These are phyloP conservation scores for Conidiobolus coronatus DNA, from an alignment of 371 early-diverging fungal genomes.

Conservation along the genomic window DNA sequence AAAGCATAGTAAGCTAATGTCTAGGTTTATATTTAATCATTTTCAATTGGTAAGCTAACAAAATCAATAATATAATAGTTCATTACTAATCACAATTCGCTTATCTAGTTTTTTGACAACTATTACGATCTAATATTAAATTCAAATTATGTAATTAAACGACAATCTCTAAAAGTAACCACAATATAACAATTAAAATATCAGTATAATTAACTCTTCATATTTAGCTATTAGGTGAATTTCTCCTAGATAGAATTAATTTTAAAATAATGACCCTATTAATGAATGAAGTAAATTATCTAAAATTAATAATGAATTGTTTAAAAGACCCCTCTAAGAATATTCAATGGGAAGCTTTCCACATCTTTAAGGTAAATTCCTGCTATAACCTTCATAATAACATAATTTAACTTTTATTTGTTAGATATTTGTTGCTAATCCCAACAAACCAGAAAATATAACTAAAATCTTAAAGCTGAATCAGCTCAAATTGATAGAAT, in stretches of 20 bases:
- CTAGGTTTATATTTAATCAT: too few species aligned
- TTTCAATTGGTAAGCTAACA: too few species aligned
- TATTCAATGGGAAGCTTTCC: slow-evolving; percentile 97
- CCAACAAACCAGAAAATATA: slow-evolving; percentile 81
- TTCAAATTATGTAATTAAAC: slow-evolving; percentile 87
- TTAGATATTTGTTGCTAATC: slow-evolving; percentile 94
- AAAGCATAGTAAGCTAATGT: too few species aligned
- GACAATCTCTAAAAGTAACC: slow-evolving; percentile 85
- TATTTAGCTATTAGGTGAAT: slow-evolving; percentile 78
- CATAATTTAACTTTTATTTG: neutral
- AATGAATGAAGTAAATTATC: slow-evolving; percentile 74
- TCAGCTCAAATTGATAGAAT: slow-evolving; percentile 67
- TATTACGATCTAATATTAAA: slow-evolving; percentile 70
- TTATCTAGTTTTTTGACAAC: slow-evolving; percentile 56
- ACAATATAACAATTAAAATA: neutral
- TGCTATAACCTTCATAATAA: neutral
- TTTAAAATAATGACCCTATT: slow-evolving; percentile 86
- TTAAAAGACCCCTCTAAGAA: slow-evolving; percentile 82
- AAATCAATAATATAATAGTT: too few species aligned
- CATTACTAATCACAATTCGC: too few species aligned
- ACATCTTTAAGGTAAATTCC: slow-evolving; percentile 73
- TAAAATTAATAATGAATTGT: slow-evolving; percentile 93
- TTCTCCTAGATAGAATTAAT: slow-evolving; percentile 85
- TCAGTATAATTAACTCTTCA: neutral
- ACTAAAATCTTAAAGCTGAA: slow-evolving; percentile 79